phyloP scores from a whole-genome alignment of 768 basidiomycete species.

The Boletus vinaceobasis region DNA sequence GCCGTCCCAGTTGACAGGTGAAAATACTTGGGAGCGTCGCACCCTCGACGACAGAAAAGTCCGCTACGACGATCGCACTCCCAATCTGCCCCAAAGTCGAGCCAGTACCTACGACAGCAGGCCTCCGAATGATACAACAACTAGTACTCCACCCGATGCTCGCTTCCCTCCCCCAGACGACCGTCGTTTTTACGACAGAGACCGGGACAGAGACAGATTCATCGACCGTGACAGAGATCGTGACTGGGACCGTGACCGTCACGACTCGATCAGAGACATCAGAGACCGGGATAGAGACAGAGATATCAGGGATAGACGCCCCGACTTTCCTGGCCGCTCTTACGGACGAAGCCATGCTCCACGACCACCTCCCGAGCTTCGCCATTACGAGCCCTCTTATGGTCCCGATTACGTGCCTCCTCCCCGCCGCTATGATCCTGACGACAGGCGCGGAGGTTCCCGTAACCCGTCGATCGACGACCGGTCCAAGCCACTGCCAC shows the following conservation, averaged over 20 bases:
- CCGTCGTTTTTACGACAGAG: constrained; percentile 33
- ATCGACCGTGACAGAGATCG: constrained; percentile 32
- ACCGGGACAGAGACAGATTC: constrained; percentile 32
- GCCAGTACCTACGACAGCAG: constrained; percentile 10
- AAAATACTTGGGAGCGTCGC: constrained; percentile 28
- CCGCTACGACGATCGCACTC: constrained; percentile 26
- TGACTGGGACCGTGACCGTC: constrained; percentile 35
- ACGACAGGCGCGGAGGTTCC: constrained; percentile 25
- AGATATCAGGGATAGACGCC: constrained; percentile 34
- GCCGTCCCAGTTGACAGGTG: constrained; percentile 20
- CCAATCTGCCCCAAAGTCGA: constrained; percentile 12
- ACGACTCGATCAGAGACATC: constrained; percentile 14
- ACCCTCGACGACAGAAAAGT: constrained; percentile 30
- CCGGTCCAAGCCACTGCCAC: constrained; percentile 23
- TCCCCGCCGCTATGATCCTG: constrained; percentile 33
- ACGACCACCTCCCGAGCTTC: constrained; percentile 43
- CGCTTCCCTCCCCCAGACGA: constrained; percentile 26
- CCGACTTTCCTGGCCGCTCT: constrained; percentile 37
- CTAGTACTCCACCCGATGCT: constrained; percentile 5
- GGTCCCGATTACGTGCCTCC: constrained; percentile 31
- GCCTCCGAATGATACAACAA: constrained; percentile 5
- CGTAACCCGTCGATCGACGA: constrained; percentile 23
- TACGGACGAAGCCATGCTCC: constrained; percentile 40
- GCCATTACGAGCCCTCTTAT: constrained; percentile 48
- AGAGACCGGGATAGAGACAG: constrained; percentile 34